Conservation (phyloP, 129 eudicot species). For the Flaveria bidentis region DNA sequence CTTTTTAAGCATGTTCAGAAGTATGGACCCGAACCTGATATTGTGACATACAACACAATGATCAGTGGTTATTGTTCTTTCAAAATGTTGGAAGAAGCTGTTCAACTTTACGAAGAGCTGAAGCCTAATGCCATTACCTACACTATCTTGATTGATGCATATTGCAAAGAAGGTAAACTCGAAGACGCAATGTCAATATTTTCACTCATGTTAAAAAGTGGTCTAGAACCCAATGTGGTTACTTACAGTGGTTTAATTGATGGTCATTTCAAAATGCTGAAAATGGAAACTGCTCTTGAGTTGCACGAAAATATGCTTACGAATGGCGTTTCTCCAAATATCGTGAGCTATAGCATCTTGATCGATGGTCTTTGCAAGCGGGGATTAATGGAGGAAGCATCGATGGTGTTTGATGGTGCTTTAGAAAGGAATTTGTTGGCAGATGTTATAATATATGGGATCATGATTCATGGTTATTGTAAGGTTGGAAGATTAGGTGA, state of each 20-base stretch:
- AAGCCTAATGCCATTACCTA: slow-evolving; percentile 48
- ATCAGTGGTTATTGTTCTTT: slow-evolving; percentile 58
- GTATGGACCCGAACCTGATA: slow-evolving; percentile 64
- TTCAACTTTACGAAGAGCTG: slow-evolving; percentile 46
- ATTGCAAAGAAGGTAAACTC: slow-evolving; percentile 68
- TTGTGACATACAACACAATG: slow-evolving; percentile 72
- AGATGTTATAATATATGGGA: slow-evolving; percentile 59
- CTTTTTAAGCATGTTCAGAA: slow-evolving; percentile 41
- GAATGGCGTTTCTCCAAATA: slow-evolving; percentile 49
- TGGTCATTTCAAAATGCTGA: slow-evolving; percentile 48
- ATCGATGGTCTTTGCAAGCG: slow-evolving; percentile 73
- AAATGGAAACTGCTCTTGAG: slow-evolving; percentile 45
- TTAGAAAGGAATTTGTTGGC: slow-evolving; percentile 47
- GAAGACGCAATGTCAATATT: slow-evolving; percentile 58
- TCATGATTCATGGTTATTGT: slow-evolving; percentile 61
- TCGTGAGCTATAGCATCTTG: slow-evolving; percentile 66
- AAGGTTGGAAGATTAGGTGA: slow-evolving; percentile 51
- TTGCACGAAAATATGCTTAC: slow-evolving; percentile 57
- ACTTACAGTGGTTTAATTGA: slow-evolving; percentile 66
- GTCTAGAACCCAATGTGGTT: slow-evolving; percentile 57
- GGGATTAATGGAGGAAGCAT: slow-evolving; percentile 62
- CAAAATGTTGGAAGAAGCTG: slow-evolving; percentile 47
- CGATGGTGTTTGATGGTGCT: slow-evolving; percentile 40
- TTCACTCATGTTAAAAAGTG: slow-evolving; percentile 40
- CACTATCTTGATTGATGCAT: slow-evolving; percentile 59